These are phyloP conservation scores for Dendrobium huoshanense DNA, from an alignment of 106 monocot genomes.

Conservation along the genomic window DNA sequence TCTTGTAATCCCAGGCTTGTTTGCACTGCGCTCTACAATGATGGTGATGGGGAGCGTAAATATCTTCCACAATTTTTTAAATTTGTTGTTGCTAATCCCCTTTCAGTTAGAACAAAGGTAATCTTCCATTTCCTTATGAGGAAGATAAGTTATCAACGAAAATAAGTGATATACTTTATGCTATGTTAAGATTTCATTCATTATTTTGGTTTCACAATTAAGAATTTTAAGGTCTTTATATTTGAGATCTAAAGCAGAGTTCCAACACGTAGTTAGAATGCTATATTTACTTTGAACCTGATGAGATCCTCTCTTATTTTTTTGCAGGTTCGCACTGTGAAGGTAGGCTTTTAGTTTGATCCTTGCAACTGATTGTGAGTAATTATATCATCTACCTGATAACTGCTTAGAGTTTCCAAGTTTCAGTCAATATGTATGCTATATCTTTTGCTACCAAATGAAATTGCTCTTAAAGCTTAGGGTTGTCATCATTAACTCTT, in stretches of 20 bases:
- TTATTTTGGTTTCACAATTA: background rate
- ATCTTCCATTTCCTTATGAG: background rate
- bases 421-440: background rate
- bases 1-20: conserved; percentile 62
- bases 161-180: background rate
- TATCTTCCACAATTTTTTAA: conserved; percentile 99
- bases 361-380: conserved; percentile 35
- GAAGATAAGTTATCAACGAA: background rate
- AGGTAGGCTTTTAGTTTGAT: conserved; percentile 54
- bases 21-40: conserved; percentile 93
- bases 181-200: background rate
- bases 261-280: background rate
- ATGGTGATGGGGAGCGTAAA: conserved; percentile 88
- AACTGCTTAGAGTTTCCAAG: background rate
- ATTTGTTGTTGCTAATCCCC: conserved; percentile 84
- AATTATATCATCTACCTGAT: background rate
- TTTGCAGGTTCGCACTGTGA: conserved; percentile 88
- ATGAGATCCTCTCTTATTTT: conserved; percentile 10
- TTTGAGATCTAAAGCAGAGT: background rate
- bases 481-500: background rate
- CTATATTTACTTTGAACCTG: conserved; percentile 1
- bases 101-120: conserved; percentile 99
- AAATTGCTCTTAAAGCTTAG: background rate
- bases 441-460: background rate
- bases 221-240: background rate